Evolutionary conservation across 352 stramenopile species (phyloP), one percentile per base, ranked within the genome.

Genomic region (Phytophthora fragariaefolia): DNA sequence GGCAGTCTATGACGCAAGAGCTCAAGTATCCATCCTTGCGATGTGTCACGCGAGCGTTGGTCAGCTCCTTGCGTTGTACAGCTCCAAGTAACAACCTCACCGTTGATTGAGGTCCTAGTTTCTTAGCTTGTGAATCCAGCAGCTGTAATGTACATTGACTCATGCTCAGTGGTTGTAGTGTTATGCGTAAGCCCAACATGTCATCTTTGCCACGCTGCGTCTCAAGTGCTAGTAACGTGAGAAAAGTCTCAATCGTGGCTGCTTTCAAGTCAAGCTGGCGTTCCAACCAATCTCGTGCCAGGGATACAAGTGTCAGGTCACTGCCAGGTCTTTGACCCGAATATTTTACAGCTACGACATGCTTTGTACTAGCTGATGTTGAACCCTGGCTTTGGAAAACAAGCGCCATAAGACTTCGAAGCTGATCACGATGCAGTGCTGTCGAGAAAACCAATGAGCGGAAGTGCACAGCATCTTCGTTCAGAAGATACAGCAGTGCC

Each of bases 391-490:
- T 52, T 43, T 78, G 61, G 1, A 85, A 65, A 18, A 95, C 62
- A 1, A 89, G 46, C 3, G 65, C 24, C 17, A 94, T 43, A 6
- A 95, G 59, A 12, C 34, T 62, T 2, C 67, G 71, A 23, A 93
- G 63, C 52, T 96, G 87, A 1, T 76, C 67, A 0, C 62, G 32
- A 34, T 91, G 71, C 9, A 96, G 70, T 2, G 84, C 76, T 42
- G 91, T 92, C 17, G 85, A 83, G 49, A 90, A 93, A 17, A 84
- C 60, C 28, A 96, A 63, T 20, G 85, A 93, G 3, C 85, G 83
- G 57, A 92, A 94, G 15, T 81, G 76, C 9, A 77, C 63, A 4
- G 89, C 84, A 47, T 95, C 87, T 42, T 89, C 71, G n/a, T 76
- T 53, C 6, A 92, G 59, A 3, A 95, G 54, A 52, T 90, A 92